Conservation (phyloP, 2,329 filamentous ascomycete genomes). For the Clarireedia paspali region DNA sequence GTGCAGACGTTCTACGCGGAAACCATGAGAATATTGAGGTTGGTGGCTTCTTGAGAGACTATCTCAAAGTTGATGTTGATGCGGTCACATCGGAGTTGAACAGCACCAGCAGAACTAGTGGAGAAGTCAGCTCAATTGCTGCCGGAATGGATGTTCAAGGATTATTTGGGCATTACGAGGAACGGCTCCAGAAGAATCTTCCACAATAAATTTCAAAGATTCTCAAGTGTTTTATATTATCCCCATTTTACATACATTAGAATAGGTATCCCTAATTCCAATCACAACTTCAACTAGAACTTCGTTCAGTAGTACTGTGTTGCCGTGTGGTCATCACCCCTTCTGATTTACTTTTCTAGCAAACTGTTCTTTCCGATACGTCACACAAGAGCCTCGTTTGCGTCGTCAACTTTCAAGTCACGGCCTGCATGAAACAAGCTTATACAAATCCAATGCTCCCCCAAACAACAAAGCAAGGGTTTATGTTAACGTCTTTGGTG, state of each 20-base stretch:
- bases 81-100: conserved; percentile 60
- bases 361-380: conserved; percentile 9
- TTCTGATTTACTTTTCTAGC: conserved; percentile 2
- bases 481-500: conserved; percentile 1
- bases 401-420: not conserved
- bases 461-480: conserved; percentile 1
- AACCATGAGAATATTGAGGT: conserved; percentile 96
- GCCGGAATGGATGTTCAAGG: not conserved
- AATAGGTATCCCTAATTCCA: not conserved
- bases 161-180: conserved; percentile 3
- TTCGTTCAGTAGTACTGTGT: not conserved
- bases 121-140: not conserved
- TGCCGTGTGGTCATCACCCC: not conserved
- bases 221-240: not conserved
- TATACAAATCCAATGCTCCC: not conserved
- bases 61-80: conserved; percentile 73
- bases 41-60: conserved; percentile 71
- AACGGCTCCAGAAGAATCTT: conserved; percentile 7
- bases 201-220: conserved; percentile 3
- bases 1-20: conserved; percentile 60
- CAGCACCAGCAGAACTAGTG: not conserved
- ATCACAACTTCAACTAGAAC: not conserved
- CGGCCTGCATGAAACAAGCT: conserved; percentile 6
- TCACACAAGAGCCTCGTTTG: conserved; percentile 3
- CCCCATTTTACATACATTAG: not conserved